Evolutionary conservation across 2,329 filamentous ascomycete species (phyloP), one percentile per base, ranked within the genome.

Genomic region (Aspergillus udagawae): DNA sequence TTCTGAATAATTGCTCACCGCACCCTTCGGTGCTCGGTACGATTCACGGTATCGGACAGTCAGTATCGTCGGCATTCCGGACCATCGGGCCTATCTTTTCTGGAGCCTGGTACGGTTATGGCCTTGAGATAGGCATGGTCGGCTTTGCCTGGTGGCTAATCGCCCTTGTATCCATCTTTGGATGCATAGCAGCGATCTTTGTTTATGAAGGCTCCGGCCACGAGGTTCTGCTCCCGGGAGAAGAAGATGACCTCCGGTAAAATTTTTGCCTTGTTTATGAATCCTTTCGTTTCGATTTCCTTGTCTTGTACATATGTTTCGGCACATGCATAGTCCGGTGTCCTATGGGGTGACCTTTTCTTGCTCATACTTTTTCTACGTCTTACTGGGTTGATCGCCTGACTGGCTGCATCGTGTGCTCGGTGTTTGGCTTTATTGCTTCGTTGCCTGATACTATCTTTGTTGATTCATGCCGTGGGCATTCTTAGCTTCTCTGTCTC

Each of bases 191-290:
- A 3, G 83, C 83, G 6, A 78, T 85, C 60, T 82, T 83, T 63
- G 84, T 89, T 17, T 80, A 85, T 52, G 86, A 89, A 66, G 86
- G 86, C 1, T 83, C 77, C 48, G 85, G 85, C 1, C 85, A 87
- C 73, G 85, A 87, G 71, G 81, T 75, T 52, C 35, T 70, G 27
- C 72, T 75, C 55, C 70, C 73, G 14, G 73, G 71, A 6, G 73
- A 75, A 56, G 70, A 74, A 53, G 71, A 74, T 8, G 68, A 74
- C 23, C 20, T 47, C 23, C 44, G 21, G 12, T 47, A 25, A 25
- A 47, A 0, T 2, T 2, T 14, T 38, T 17, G 3, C 4, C 3
- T 3, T 7, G 5, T 47, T 21, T 21, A 21, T 12, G 41, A n/a
- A 21, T 21, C 9, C 9, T 44, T 45, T 23, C 21, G 10, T 47